A percentile compares a stretch with the other conserved stretches of the same genome.
Conservation (phyloP, 2,329 filamentous ascomycete genomes). For the Aspergillus arachidicola region DNA sequence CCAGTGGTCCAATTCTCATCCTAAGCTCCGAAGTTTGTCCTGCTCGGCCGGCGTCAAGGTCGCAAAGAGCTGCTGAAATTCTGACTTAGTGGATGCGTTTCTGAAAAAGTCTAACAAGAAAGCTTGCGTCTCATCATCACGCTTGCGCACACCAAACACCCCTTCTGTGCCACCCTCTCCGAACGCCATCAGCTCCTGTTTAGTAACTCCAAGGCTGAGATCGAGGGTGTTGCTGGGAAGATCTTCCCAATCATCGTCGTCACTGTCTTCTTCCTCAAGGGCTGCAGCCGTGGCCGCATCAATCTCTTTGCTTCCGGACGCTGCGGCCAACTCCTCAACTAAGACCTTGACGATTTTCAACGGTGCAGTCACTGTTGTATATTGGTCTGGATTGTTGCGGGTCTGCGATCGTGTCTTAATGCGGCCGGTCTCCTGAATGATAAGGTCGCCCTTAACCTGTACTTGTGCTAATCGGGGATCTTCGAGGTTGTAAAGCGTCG, state of each 20-base stretch:
- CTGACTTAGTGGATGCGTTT: slow-evolving; percentile 54
- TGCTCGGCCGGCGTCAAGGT: slow-evolving; percentile 57
- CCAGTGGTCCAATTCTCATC: slow-evolving; percentile 11
- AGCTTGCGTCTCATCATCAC: slow-evolving; percentile 87
- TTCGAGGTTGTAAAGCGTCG: slow-evolving; percentile 85
- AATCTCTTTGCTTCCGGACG: slow-evolving; percentile 61
- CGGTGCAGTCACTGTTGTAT: slow-evolving; percentile 81
- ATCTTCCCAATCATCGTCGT: slow-evolving; percentile 88
- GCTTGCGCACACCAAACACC: slow-evolving; percentile 59
- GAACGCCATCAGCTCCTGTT: slow-evolving; percentile 79
- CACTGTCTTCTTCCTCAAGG: slow-evolving; percentile 62
- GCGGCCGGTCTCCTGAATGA: slow-evolving; percentile 73
- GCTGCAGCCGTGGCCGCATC: slow-evolving; percentile 63
- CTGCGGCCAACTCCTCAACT: slow-evolving; percentile 84
- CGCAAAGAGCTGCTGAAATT: slow-evolving; percentile 58
- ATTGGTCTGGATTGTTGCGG: slow-evolving; percentile 85
- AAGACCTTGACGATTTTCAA: slow-evolving; percentile 97
- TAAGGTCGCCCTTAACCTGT: slow-evolving; percentile 87
- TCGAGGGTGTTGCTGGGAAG: slow-evolving; percentile 75
- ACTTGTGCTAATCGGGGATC: slow-evolving; percentile 78
- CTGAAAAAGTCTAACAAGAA: slow-evolving; percentile 83
- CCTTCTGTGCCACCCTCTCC: slow-evolving; percentile 56
- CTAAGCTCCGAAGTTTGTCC: slow-evolving; percentile 40
- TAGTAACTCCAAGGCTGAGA: slow-evolving; percentile 68
- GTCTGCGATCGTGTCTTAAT: slow-evolving; percentile 95